Evolutionary conservation across 306 rosid species (phyloP).

Genomic region (Alnus rubra): DNA sequence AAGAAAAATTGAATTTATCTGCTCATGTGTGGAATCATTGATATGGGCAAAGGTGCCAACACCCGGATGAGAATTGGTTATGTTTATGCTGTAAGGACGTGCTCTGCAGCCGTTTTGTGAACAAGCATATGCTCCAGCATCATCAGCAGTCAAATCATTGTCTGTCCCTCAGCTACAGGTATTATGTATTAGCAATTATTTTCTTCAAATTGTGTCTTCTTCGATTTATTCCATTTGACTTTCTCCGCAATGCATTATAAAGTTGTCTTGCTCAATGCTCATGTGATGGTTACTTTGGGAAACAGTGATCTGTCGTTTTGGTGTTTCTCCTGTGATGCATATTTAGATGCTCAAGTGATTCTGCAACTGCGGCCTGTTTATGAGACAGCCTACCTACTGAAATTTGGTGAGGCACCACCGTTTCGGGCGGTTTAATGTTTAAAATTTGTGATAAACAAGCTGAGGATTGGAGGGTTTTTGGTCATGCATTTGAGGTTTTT

Average conservation of each 20-base stretch:
- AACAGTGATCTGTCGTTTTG: slow-evolving; percentile 79
- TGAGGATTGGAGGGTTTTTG: slow-evolving; percentile 20
- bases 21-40: neutral
- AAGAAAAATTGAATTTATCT: neutral
- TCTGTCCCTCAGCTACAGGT: slow-evolving; percentile 85
- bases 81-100: slow-evolving; percentile 78
- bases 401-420: slow-evolving; percentile 67
- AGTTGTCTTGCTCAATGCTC: neutral
- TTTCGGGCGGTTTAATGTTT: slow-evolving; percentile 25
- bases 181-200: neutral
- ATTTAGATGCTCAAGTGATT: slow-evolving; percentile 77
- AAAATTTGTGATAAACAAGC: slow-evolving; percentile 13
- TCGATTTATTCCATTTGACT: neutral
- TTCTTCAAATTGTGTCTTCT: neutral
- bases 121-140: slow-evolving; percentile 85
- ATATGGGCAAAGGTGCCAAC: slow-evolving; percentile 51
- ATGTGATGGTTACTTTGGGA: slow-evolving; percentile 13
- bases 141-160: slow-evolving; percentile 44
- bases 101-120: slow-evolving; percentile 80
- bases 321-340: slow-evolving; percentile 88
- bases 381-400: slow-evolving; percentile 60
- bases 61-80: slow-evolving; percentile 79
- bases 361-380: slow-evolving; percentile 58
- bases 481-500: neutral
- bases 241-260: neutral